A percentile compares a stretch with the other conserved stretches of the same genome.
phyloP scores from a whole-genome alignment of 192 early-diverging fungal genomes.

The Coemansia sp. region DNA sequence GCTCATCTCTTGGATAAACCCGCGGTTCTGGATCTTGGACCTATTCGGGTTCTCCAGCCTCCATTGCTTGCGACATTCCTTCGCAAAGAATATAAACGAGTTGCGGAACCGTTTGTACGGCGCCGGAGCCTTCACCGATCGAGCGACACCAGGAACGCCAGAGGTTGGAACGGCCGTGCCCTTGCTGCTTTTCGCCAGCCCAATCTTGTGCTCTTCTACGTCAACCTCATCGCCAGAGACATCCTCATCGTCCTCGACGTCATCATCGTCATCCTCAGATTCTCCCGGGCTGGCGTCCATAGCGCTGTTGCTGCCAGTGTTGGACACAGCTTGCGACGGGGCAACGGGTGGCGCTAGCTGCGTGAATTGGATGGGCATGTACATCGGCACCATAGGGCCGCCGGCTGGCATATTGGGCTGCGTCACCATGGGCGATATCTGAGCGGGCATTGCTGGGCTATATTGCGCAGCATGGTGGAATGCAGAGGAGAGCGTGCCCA shows the following conservation, averaged over 20 bases:
- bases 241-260: constrained; percentile 25
- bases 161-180: background rate
- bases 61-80: constrained; percentile 48
- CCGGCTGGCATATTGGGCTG: constrained; percentile 15
- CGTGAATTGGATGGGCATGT: constrained; percentile 12
- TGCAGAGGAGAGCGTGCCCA: constrained; percentile 34
- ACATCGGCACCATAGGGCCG: constrained; percentile 9
- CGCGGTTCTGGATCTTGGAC: constrained; percentile 49
- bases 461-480: constrained; percentile 33
- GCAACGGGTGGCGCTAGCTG: background rate
- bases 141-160: background rate
- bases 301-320: constrained; percentile 1
- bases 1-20: constrained; percentile 53
- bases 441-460: constrained; percentile 28
- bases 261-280: constrained; percentile 13
- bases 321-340: background rate
- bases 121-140: constrained; percentile 13
- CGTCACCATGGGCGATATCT: constrained; percentile 25
- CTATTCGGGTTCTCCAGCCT: constrained; percentile 32
- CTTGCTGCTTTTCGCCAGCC: constrained; percentile 3
- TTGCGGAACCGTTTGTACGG: constrained; percentile 55
- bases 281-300: constrained; percentile 14
- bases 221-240: constrained; percentile 3
- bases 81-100: constrained; percentile 58
- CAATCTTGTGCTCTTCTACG: background rate